phyloP scores from a whole-genome alignment of 805 yeast species.

The Candida krabiensis region DNA sequence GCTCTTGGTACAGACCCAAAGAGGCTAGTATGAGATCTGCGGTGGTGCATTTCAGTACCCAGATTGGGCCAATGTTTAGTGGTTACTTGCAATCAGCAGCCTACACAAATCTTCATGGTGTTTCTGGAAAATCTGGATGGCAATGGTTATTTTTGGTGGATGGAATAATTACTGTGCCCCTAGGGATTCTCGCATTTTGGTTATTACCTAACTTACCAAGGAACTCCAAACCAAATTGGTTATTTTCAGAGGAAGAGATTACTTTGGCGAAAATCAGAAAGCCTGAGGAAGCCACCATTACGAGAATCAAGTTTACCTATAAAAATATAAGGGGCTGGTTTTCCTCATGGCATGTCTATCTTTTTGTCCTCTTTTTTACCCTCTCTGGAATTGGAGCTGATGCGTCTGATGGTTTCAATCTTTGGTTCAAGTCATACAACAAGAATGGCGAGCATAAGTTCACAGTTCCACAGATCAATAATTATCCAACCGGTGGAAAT shows the following conservation, averaged over 20 bases:
- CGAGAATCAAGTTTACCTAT: not conserved
- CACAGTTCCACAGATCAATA: slow-evolving; percentile 44
- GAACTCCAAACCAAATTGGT: slow-evolving; percentile 24
- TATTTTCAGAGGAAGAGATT: slow-evolving; percentile 1
- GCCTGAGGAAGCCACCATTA: no score
- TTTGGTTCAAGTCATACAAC: slow-evolving; percentile 55
- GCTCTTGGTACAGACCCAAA: slow-evolving; percentile 39
- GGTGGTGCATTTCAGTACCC: slow-evolving; percentile 57
- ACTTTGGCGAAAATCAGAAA: not conserved
- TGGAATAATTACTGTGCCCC: slow-evolving; percentile 52
- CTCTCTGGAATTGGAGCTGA: slow-evolving; percentile 61
- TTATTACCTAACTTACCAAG: slow-evolving; percentile 62
- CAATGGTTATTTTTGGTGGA: slow-evolving; percentile 66
- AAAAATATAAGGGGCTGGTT: slow-evolving; percentile 21
- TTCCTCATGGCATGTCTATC: slow-evolving; percentile 58
- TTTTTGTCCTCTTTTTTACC: slow-evolving; percentile 47
- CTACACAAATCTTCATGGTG: slow-evolving; percentile 43
- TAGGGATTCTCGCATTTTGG: slow-evolving; percentile 55
- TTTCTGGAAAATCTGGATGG: slow-evolving; percentile 54
- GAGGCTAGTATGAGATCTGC: slow-evolving; percentile 39
- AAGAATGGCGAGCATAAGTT: slow-evolving; percentile 22
- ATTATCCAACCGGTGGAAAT: slow-evolving; percentile 58
- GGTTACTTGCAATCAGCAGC: slow-evolving; percentile 60
- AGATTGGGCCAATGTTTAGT: slow-evolving; percentile 56
- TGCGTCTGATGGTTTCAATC: slow-evolving; percentile 52